These are phyloP conservation scores for Boletus tylopilopsis DNA, from an alignment of 768 basidiomycete genomes.

Conservation along the genomic window DNA sequence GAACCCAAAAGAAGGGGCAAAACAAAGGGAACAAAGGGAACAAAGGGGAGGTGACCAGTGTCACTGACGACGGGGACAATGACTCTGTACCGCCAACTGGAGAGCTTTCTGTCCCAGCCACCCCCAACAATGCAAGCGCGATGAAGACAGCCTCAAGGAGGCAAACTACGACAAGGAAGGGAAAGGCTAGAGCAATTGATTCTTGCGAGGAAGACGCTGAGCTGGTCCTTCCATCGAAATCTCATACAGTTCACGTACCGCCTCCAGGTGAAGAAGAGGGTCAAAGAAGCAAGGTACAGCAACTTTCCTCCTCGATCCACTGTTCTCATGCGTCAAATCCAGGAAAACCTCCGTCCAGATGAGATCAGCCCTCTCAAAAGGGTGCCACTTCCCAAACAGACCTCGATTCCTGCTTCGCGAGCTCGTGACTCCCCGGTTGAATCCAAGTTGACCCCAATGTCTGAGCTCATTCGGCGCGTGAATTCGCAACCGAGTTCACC, in stretches of 20 bases:
- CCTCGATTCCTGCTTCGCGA: conserved; percentile 8
- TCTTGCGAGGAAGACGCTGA: conserved; percentile 28
- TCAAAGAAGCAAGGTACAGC: conserved; percentile 16
- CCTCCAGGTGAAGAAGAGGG: conserved; percentile 2
- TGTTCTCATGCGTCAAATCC: neutral
- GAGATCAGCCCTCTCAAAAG: neutral
- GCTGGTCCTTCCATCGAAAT: neutral
- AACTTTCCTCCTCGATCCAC: neutral
- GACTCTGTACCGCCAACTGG: conserved; percentile 1
- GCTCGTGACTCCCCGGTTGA: conserved; percentile 41
- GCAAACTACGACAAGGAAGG: conserved; percentile 20
- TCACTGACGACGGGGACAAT: conserved; percentile 10
- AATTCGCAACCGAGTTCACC: conserved; percentile 66
- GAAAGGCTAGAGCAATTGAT: conserved; percentile 25
- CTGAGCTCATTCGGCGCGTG: conserved; percentile 70
- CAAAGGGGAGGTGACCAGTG: conserved; percentile 17
- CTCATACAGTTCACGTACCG: neutral
- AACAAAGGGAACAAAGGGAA: conserved; percentile 27
- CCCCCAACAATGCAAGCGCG: neutral
- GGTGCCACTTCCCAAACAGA: conserved; percentile 3
- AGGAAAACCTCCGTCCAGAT: conserved; percentile 15
- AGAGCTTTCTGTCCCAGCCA: neutral
- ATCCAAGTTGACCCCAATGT: conserved; percentile 62
- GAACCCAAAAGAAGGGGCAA: conserved; percentile 17
- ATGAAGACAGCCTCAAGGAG: conserved; percentile 23